These are phyloP conservation scores for Erodium moschatum DNA, from an alignment of 441 rosid genomes.

Conservation along the genomic window DNA sequence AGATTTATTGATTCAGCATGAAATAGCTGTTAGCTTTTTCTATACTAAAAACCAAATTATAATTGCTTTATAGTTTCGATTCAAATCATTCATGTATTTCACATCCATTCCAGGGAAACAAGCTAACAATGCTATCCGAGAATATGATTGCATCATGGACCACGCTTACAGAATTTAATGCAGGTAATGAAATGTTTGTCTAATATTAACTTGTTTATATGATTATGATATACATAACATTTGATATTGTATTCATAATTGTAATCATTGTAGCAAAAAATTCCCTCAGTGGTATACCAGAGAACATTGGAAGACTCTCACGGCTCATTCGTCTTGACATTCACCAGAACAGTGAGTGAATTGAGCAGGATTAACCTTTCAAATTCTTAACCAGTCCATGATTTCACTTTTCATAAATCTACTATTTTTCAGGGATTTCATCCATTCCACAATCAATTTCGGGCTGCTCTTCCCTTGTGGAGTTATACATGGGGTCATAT, in stretches of 20 bases:
- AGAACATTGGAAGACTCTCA: slow-evolving; percentile 62
- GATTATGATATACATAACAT: slow-evolving; percentile 4
- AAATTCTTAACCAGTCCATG: slow-evolving; percentile 9
- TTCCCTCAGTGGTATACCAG: slow-evolving; percentile 56
- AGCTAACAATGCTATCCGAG: slow-evolving; percentile 46
- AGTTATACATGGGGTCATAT: slow-evolving; percentile 75
- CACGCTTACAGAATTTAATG: slow-evolving; percentile 68
- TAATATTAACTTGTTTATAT: slow-evolving; percentile 15
- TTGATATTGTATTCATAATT: background rate
- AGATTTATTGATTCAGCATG: slow-evolving; percentile 6
- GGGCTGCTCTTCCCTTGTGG: slow-evolving; percentile 69
- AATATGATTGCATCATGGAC: slow-evolving; percentile 61
- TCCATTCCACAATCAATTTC: slow-evolving; percentile 60
- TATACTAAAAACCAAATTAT: slow-evolving; percentile 15
- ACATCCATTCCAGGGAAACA: slow-evolving; percentile 62
- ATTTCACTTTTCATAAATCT: slow-evolving; percentile 9
- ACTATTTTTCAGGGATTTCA: slow-evolving; percentile 43
- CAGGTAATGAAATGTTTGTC: slow-evolving; percentile 42
- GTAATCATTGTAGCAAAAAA: slow-evolving; percentile 54
- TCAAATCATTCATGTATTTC: slow-evolving; percentile 18
- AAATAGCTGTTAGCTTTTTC: slow-evolving; percentile 16
- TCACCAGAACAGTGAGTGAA: slow-evolving; percentile 79
- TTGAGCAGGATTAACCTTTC: slow-evolving; percentile 13
- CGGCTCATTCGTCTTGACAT: slow-evolving; percentile 81
- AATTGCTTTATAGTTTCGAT: background rate